Evolutionary conservation across 164 flowering plant species (phyloP).

Genomic region (grape (Vitis vinifera)): DNA sequence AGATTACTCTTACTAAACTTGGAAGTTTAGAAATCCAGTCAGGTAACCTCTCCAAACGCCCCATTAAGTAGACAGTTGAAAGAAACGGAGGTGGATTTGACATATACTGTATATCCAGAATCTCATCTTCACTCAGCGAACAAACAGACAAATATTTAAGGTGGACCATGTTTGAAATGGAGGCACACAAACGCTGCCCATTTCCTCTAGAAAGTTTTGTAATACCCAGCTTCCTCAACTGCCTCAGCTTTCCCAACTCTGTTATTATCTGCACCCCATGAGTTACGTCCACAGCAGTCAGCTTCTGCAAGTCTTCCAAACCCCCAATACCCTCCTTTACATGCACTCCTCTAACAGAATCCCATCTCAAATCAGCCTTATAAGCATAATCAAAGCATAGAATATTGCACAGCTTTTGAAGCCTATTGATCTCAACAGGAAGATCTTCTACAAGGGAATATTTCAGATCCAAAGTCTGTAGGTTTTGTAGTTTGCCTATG

Average conservation of each 20-base stretch:
- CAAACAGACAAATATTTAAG: constrained; percentile 2
- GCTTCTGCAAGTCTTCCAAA: constrained; percentile 9
- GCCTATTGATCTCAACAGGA: constrained; percentile 21
- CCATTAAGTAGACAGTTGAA: constrained; percentile 1
- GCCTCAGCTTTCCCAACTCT: background rate
- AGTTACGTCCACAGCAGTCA: constrained; percentile 1
- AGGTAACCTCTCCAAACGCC: constrained; percentile 9
- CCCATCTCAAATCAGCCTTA: too few species aligned
- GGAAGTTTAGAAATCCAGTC: constrained; percentile 9
- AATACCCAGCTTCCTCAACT: constrained; percentile 4
- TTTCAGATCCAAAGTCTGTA: constrained; percentile 35
- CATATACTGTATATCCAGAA: constrained; percentile 1
- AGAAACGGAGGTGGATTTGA: background rate
- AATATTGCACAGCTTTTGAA: constrained; percentile 14
- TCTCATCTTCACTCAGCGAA: background rate
- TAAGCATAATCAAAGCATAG: too few species aligned
- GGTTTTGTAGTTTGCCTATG: constrained; percentile 23
- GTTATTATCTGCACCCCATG: background rate
- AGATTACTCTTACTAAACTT: accelerated
- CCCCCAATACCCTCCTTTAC: background rate
- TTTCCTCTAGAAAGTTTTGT: background rate
- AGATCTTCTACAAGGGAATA: constrained; percentile 13
- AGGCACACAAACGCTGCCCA: background rate
- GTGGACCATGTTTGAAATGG: constrained; percentile 12
- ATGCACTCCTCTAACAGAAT: background rate